Base-by-base conservation (phyloP, 768 basidiomycete genomes). In the Collybia sordida region DNA sequence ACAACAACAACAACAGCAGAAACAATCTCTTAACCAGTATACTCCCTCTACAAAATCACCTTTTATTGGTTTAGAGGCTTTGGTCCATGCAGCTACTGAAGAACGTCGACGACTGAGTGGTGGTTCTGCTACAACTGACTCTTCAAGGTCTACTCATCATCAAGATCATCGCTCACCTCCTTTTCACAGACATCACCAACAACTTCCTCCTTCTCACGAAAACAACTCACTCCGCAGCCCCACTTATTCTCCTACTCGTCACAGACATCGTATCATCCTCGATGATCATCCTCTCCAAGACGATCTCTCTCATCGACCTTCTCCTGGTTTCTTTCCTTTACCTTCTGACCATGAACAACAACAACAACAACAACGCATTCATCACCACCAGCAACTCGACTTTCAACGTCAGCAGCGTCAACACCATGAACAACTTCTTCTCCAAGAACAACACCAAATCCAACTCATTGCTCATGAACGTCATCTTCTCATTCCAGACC, bases 51-150 rank as follows among this genome's bases (percentile, higher is more conserved):
- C 53, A 45, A 52, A 59, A 56, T 61, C 48, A 17, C 61, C 62
- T 48, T 68, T 54, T 60, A 59, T 68, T 3, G 78, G 78, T 19
- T 66, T 88, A 42, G 85, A 88, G 40, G 85, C 83, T 2, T 77
- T 89, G 37, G 86, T 85, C 9, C 83, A 87, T 65, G 86, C 79
- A 18, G 87, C 87, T 3, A 81, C 82, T 0, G 80, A 84, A 58
- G 86, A 88, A 57, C 77, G 81, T 39, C 72, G 78, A 27, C 68
- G 84, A 23, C 72, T 88, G 49, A 66, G 65, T 50, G 63, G 55
- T 43, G 64, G 70, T 53, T 31, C 54, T 15, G 9, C 61, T 15
- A 55, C 59, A 23, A 37, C 47, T 18, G 64, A 63, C 8, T 37
- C 56, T 40, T n/a, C 37, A 52, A 3, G 49, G 31, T 14, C 31